Base-by-base conservation (phyloP, 2,329 filamentous ascomycete species). In the Pyrenophora tritici-repentis region DNA sequence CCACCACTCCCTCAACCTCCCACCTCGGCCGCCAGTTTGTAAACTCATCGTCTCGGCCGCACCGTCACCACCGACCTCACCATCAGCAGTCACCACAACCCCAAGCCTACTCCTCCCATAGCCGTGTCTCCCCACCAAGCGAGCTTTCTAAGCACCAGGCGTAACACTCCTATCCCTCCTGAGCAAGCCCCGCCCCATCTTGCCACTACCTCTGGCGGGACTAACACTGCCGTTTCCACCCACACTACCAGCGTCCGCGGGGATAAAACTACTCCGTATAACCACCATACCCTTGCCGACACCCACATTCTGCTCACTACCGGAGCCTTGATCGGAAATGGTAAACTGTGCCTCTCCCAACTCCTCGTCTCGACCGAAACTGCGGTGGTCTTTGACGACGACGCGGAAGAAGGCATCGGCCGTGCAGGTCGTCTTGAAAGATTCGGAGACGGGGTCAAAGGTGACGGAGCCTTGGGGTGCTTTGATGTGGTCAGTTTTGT, bases 401-500 rank as follows among this genome's bases (percentile, higher is more conserved):
- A 99, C 71, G 71, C 91, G 89, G 82, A 97, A 97, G 67, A 90
- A 86, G 17, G 89, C 81, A 63, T 97, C 93, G 2, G 93, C 86
- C 1, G 87, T 83, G 75, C 91, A 95, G 9, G 81, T 79, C 17
- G 89, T 81, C 66, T 86, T 91, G 79, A 94, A 93, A 0, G 84
- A 86, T 71, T 96, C 90, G 42, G 81, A 77, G 7, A 77, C 9
- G 6, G 44, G 18, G 16, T 47, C 71, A 14, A 78, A 81, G 55
- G 90, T 83, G n/a, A 70, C 67, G 20, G 55, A 56, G 1, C 88
- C 90, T 1, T 78, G 78, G 3, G 83, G 76, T 0, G 87, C 82
- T 73, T 96, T 96, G 77, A 89, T 84, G 58, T 94, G 88, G 72
- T 96, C 96, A 17, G 92, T 97, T 79, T 97, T 97, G 76, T 92